Evolutionary conservation across 306 rosid genomes (phyloP).

Genomic region (Malus fusca): DNA sequence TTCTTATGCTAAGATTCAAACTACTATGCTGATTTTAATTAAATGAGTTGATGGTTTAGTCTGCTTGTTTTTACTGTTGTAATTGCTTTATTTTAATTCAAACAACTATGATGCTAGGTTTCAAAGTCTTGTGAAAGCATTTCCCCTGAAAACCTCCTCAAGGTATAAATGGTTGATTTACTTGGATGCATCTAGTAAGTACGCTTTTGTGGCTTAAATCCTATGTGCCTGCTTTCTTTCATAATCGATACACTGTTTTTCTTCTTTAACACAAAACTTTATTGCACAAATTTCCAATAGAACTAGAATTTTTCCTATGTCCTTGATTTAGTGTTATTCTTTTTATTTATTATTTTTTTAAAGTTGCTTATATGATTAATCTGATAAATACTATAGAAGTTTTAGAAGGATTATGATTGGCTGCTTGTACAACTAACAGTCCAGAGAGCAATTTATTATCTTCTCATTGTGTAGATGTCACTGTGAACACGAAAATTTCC

Average conservation of each 20-base stretch:
- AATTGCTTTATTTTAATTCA: too few relatives aligned
- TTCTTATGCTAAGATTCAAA: too few relatives aligned
- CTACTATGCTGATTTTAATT: too few relatives aligned
- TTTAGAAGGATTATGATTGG: too few relatives aligned
- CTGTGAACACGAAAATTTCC: too few relatives aligned
- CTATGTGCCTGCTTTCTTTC: too few relatives aligned
- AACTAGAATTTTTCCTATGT: background rate
- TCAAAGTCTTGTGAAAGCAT: constrained; percentile 37
- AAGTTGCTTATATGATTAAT: background rate
- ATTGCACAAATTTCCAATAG: background rate
- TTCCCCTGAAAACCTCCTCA: constrained; percentile 72
- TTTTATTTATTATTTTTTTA: too few relatives aligned
- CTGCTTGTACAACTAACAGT: too few relatives aligned
- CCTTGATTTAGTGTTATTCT: background rate
- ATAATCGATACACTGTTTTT: background rate
- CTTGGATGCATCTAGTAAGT: constrained; percentile 1
- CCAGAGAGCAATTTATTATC: too few relatives aligned
- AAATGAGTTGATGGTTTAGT: background rate
- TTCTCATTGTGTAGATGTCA: too few relatives aligned
- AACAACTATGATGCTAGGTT: background rate
- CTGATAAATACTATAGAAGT: too few relatives aligned
- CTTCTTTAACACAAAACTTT: background rate
- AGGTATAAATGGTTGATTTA: constrained; percentile 47
- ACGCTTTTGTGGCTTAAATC: background rate
- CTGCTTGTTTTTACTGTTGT: too few relatives aligned